phyloP scores from a whole-genome alignment of 2,329 filamentous ascomycete species.

The Ophiostoma perfectum region DNA sequence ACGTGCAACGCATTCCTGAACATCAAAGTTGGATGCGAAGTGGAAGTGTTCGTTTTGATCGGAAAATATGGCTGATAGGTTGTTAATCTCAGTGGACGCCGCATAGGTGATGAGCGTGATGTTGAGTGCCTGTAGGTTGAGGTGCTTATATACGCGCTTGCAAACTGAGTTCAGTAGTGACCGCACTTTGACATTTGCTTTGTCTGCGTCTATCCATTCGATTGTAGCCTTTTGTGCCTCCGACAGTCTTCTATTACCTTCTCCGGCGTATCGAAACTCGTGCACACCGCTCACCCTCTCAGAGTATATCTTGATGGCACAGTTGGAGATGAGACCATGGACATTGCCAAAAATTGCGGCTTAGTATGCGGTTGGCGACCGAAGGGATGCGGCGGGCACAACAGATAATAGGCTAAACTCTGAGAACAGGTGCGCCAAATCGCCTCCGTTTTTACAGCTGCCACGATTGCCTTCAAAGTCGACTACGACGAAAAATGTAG shows the following conservation, averaged over 20 bases:
- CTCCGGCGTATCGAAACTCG: too few relatives aligned
- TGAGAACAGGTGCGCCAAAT: too few relatives aligned
- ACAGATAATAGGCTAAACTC: too few relatives aligned
- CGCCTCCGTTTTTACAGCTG: too few relatives aligned
- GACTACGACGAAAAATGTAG: too few relatives aligned
- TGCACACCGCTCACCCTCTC: not conserved
- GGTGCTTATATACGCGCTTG: not conserved
- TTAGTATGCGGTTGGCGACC: too few relatives aligned
- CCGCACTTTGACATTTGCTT: not conserved
- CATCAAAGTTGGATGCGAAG: not conserved
- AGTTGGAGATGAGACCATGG: not conserved
- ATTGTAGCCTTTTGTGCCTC: not conserved
- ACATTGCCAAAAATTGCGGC: not conserved
- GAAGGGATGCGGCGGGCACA: too few relatives aligned
- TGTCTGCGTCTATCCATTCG: not conserved
- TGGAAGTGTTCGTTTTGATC: not conserved
- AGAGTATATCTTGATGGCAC: not conserved
- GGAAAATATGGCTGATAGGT: not conserved
- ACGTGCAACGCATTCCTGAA: not conserved
- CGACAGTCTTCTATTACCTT: not conserved
- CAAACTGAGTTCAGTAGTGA: not conserved
- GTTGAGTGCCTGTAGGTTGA: not conserved
- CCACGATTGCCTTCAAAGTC: too few relatives aligned
- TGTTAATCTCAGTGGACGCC: not conserved
- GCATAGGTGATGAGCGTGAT: not conserved